Evolutionary conservation across 768 basidiomycete species (phyloP).

Genomic region (Lactarius akahatsu): DNA sequence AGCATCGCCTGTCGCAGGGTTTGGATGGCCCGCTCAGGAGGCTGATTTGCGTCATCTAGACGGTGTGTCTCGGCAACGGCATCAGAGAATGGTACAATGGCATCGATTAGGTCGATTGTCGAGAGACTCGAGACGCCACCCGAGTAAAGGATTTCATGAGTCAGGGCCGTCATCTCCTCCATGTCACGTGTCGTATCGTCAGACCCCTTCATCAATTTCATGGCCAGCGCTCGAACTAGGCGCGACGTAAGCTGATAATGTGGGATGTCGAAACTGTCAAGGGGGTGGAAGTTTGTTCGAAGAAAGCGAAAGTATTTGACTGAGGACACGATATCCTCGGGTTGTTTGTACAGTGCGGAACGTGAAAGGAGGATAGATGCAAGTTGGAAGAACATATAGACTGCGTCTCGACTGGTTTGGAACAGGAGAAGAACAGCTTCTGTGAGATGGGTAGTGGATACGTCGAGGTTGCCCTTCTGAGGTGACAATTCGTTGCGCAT

Average conservation of each 20-base stretch:
- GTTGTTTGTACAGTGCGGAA: not conserved
- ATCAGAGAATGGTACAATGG: not conserved
- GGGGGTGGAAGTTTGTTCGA: not conserved
- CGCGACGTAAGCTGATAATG: not conserved
- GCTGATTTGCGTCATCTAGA: too few species aligned
- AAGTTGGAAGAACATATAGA: not conserved
- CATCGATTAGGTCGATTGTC: not conserved
- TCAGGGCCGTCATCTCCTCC: slow-evolving; percentile 4
- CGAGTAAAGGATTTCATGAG: not conserved
- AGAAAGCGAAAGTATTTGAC: not conserved
- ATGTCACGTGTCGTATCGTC: not conserved
- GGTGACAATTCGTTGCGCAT: not conserved
- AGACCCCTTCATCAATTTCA: too few species aligned
- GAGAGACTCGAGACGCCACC: not conserved
- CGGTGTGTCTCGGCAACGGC: too few species aligned
- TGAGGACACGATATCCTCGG: not conserved
- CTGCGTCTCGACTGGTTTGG: too few species aligned
- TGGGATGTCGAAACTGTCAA: not conserved
- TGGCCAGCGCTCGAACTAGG: not conserved
- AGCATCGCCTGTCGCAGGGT: not conserved
- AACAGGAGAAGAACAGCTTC: too few species aligned
- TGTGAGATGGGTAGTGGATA: too few species aligned
- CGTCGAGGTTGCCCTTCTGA: not conserved
- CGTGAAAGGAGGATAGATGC: not conserved
- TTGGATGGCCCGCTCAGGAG: not conserved